These are phyloP conservation scores for Paramecium caudatum DNA, from an alignment of 73 alveolate species.

Conservation along the genomic window DNA sequence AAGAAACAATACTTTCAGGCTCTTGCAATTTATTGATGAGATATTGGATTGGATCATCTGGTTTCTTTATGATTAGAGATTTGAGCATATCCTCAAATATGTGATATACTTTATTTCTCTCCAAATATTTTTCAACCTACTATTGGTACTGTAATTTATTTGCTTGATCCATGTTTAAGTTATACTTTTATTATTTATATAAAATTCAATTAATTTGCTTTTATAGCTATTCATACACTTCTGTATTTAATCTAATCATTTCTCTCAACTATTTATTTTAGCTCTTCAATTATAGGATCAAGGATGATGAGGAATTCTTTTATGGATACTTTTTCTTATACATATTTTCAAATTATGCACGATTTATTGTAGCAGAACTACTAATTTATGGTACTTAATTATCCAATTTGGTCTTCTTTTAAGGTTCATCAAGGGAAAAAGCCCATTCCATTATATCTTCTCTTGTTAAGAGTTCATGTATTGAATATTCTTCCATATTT, in stretches of 20 bases:
- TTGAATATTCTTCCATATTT: too few species aligned
- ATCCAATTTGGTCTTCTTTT: slow-evolving; percentile 3
- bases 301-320: too few species aligned
- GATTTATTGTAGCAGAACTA: not conserved
- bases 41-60: slow-evolving; percentile 95
- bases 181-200: not conserved
- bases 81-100: slow-evolving; percentile 92
- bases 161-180: slow-evolving; percentile 85
- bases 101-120: slow-evolving; percentile 91
- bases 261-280: not conserved
- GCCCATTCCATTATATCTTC: slow-evolving; percentile 45
- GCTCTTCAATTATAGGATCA: not conserved
- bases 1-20: slow-evolving; percentile 76
- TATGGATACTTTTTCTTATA: too few species aligned
- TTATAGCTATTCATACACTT: not conserved
- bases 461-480: not conserved
- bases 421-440: slow-evolving; percentile 25
- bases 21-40: slow-evolving; percentile 85
- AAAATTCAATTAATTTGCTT: slow-evolving; percentile 11
- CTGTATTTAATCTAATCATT: not conserved
- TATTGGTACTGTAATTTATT: slow-evolving; percentile 88
- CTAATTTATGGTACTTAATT: not conserved
- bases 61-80: slow-evolving; percentile 90
- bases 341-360: too few species aligned
- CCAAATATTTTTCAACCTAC: slow-evolving; percentile 91